Evolutionary conservation across 75 land plant species (phyloP).

Genomic region (Pinus taeda): DNA sequence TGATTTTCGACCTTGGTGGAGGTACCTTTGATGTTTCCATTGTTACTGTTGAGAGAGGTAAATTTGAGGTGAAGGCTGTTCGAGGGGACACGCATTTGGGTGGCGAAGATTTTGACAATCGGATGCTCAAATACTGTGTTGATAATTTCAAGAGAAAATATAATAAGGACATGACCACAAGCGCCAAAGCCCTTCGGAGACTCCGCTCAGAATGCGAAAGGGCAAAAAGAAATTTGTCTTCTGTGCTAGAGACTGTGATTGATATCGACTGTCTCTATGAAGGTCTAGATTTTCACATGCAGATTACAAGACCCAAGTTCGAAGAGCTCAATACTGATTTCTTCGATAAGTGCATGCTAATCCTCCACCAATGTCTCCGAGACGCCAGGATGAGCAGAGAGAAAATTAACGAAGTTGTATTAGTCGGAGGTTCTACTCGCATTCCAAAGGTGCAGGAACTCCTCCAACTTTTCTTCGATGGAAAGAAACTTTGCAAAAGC

Average conservation of each 20-base stretch:
- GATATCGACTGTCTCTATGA: constrained; percentile 36
- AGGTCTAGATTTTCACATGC: constrained; percentile 19
- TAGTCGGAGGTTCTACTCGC: constrained; percentile 27
- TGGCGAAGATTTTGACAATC: constrained; percentile 37
- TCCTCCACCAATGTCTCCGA: constrained; percentile 25
- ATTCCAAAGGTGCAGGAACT: constrained; percentile 12
- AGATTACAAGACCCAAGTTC: constrained; percentile 25
- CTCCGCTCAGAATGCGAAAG: constrained; percentile 29
- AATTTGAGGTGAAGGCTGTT: constrained; percentile 31
- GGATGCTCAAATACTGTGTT: constrained; percentile 29
- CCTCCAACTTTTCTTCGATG: constrained; percentile 2
- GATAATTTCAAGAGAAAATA: constrained; percentile 28
- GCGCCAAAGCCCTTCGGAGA: constrained; percentile 25
- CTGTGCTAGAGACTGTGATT: constrained; percentile 17
- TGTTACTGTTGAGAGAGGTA: constrained; percentile 14
- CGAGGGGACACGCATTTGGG: constrained; percentile 37
- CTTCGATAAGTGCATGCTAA: constrained; percentile 42
- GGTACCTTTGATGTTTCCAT: no score
- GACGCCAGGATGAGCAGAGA: constrained; percentile 24
- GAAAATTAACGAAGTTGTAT: constrained; percentile 16
- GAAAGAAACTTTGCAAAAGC: not conserved
- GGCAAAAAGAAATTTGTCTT: constrained; percentile 29
- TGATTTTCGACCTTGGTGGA: no score
- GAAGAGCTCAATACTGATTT: constrained; percentile 32
- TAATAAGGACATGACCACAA: constrained; percentile 27